Conservation (phyloP, 305 asterid species). For the Fraxinus ornus region DNA sequence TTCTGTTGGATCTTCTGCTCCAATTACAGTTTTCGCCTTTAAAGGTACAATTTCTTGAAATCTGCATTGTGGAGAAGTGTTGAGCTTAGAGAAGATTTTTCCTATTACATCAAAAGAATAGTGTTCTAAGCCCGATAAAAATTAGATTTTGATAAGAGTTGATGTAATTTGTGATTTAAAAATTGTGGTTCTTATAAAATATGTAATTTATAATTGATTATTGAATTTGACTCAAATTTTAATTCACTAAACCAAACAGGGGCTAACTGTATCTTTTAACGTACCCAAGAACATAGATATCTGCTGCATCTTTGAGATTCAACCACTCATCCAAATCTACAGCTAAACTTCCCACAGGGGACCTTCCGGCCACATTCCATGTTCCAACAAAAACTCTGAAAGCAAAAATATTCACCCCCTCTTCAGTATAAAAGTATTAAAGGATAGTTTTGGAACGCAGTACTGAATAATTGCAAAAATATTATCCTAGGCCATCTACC, state of each 20-base stretch:
- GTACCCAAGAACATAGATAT: constrained; percentile 87
- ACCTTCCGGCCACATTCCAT: constrained; percentile 95
- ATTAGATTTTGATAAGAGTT: neutral
- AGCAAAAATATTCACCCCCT: neutral
- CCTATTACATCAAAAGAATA: neutral
- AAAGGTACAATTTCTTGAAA: constrained; percentile 92
- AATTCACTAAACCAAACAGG: neutral
- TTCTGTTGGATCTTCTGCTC: constrained; percentile 76
- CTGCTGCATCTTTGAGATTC: constrained; percentile 76
- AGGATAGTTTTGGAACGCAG: neutral
- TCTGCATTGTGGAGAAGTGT: constrained; percentile 38
- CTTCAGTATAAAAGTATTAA: neutral
- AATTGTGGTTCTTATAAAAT: too few relatives aligned
- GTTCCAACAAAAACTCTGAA: constrained; percentile 88
- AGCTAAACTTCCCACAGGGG: constrained; percentile 82
- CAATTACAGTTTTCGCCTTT: constrained; percentile 68
- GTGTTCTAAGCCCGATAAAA: neutral
- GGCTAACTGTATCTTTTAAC: constrained; percentile 11
- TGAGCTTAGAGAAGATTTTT: neutral
- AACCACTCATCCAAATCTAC: constrained; percentile 88
- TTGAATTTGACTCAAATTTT: neutral
- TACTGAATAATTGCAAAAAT: neutral
- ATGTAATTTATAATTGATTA: neutral
- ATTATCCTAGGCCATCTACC: neutral
- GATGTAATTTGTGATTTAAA: neutral